phyloP scores from a whole-genome alignment of 2,329 filamentous ascomycete species.

The Sarocladium kiliense region DNA sequence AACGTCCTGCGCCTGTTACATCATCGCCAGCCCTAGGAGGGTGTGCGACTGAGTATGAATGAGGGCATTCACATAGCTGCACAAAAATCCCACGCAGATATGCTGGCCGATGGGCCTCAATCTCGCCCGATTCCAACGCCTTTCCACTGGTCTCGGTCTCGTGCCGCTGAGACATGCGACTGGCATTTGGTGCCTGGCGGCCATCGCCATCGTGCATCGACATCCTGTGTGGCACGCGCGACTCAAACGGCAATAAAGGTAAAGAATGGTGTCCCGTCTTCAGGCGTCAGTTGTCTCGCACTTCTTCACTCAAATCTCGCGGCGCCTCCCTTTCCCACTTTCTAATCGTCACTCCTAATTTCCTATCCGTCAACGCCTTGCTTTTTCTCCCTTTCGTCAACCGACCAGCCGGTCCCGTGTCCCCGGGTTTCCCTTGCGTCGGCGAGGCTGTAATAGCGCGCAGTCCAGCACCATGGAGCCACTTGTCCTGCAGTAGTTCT shows the following conservation, averaged over 20 bases:
- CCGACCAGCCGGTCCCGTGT: background rate
- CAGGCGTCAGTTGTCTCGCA: background rate
- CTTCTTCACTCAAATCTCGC: background rate
- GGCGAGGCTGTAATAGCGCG: background rate
- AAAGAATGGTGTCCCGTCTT: no score
- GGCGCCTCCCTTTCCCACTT: slow-evolving; percentile 1
- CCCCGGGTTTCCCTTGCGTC: slow-evolving; percentile 6
- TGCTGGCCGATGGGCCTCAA: slow-evolving; percentile 5
- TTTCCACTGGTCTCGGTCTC: slow-evolving; percentile 1
- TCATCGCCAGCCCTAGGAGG: background rate
- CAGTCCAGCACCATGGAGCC: background rate
- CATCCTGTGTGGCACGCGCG: background rate
- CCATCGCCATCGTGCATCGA: background rate
- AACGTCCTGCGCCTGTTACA: no score
- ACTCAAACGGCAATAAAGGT: no score
- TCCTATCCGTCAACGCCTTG: background rate
- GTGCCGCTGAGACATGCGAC: slow-evolving; percentile 2
- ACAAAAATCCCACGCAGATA: background rate
- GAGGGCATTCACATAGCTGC: slow-evolving; percentile 6
- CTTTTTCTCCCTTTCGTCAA: background rate
- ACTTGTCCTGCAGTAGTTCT: background rate
- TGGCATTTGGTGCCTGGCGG: background rate
- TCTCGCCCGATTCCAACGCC: slow-evolving; percentile 7
- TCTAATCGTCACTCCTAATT: background rate
- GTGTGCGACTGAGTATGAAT: background rate